Evolutionary conservation across 495 filamentous ascomycete species (phyloP).

Genomic region (Neurospora tetrasperma): DNA sequence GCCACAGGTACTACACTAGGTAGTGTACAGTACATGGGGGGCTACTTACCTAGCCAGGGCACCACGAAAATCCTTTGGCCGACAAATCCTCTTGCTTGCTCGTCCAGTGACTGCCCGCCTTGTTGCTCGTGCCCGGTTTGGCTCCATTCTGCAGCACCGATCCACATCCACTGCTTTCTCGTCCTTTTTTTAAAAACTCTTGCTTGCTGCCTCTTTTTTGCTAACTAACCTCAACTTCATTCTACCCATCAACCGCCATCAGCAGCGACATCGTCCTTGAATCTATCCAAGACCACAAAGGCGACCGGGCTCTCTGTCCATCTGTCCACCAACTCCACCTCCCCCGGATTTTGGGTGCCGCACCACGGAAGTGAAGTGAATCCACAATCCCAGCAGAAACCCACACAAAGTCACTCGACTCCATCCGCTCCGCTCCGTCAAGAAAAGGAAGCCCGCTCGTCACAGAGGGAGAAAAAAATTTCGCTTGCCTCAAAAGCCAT

Average conservation of each 20-base stretch:
- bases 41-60: neutral
- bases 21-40: no score
- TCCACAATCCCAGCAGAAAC: neutral
- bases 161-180: neutral
- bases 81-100: neutral
- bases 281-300: neutral
- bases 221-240: neutral
- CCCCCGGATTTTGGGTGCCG: neutral
- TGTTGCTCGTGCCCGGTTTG: neutral
- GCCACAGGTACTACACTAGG: neutral
- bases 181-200: neutral
- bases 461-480: neutral
- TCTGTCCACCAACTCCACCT: neutral
- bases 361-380: neutral
- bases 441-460: conserved; percentile 1
- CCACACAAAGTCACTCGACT: neutral
- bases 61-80: neutral
- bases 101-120: neutral
- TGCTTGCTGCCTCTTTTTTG: neutral
- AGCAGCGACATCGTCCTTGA: neutral
- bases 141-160: neutral
- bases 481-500: neutral
- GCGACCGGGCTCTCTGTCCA: neutral
- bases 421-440: neutral
- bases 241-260: neutral